Base-by-base conservation (phyloP, 2,329 filamentous ascomycete species). In the Nannizziopsis barbatae region DNA sequence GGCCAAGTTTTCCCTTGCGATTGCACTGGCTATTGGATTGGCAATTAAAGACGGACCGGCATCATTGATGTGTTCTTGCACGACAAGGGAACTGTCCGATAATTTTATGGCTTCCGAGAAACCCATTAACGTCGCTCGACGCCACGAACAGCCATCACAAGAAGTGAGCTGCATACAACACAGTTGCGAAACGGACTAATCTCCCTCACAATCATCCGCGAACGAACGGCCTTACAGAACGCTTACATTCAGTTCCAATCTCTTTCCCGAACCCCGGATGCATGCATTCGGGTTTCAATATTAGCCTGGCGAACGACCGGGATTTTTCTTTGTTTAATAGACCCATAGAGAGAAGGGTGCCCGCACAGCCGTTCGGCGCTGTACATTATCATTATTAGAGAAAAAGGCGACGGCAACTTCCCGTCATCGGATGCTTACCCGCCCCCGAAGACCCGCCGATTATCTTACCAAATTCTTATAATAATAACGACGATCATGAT, bases 11-110 rank as follows among this genome's bases (percentile, higher is more conserved):
- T 70, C 66, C 8, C 57, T 73, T 43, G 69, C 70, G 11, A 60
- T 74, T 38, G 66, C 71, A 36, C 61, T 73, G 50, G 71, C 71
- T 10, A 63, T 74, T 38, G 71, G 70, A n/a, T 62, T 70, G 2
- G 71, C 71, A 6, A 62, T 74, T 38, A 67, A 64, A 43, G 62
- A 72, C 45, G 71, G 71, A 1, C 71, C 71, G 12, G 69, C 59
- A 12, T 62, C 53, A 8, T 22, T 55, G 18, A 55, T 54, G 48
- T 51, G 49, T 42, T 44, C 35, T 15, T 56, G 50, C 15, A 42
- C 42, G 8, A 6, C 17, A 11, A 38, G 39, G 6, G 10, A 31
- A 8, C n/a, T 12, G 3, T 15, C 14, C n/a, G 37, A 47, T 27
- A 5, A 22, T 11, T 15, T 33, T 11, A 33, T 20, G 20, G 9